phyloP scores from a whole-genome alignment of 2,329 filamentous ascomycete genomes.

The Colletotrichum noveboracense region DNA sequence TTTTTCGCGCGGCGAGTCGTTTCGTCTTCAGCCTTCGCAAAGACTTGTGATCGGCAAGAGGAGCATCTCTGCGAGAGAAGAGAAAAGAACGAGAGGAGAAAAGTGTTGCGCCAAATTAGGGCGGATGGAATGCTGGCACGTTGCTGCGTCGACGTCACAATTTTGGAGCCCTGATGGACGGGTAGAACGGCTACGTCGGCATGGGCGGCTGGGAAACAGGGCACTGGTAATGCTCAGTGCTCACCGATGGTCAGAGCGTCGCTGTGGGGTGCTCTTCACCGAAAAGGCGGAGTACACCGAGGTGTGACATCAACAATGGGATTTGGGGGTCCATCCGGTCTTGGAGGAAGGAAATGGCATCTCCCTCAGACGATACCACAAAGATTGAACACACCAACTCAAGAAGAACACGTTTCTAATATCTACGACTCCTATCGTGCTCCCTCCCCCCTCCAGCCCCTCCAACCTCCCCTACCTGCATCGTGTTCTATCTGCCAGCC shows the following conservation, averaged over 20 bases:
- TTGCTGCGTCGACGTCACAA: not conserved
- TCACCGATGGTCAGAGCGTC: not conserved
- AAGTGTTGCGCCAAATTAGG: not conserved
- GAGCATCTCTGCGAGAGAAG: not conserved
- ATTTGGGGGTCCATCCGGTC: not conserved
- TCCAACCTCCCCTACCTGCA: not conserved
- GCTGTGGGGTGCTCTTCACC: not conserved
- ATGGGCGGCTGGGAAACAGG: not conserved
- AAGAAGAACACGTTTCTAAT: slow-evolving; percentile 9
- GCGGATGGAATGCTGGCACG: not conserved
- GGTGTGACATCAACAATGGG: not conserved
- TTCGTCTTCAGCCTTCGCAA: not conserved
- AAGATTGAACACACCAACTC: not conserved
- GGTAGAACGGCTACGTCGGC: slow-evolving; percentile 1
- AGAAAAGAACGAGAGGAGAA: not conserved
- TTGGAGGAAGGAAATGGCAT: not conserved
- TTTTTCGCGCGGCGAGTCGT: not conserved
- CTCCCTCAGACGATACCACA: not conserved
- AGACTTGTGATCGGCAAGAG: not conserved
- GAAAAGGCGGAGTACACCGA: slow-evolving; percentile 11
- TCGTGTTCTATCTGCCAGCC: not conserved
- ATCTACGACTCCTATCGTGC: not conserved
- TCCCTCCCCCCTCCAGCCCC: not conserved
- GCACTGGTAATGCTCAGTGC: not conserved
- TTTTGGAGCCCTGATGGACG: not conserved